Base-by-base conservation (phyloP, 148 eudicot genomes). In the Mesembryanthemum crystallinum region DNA sequence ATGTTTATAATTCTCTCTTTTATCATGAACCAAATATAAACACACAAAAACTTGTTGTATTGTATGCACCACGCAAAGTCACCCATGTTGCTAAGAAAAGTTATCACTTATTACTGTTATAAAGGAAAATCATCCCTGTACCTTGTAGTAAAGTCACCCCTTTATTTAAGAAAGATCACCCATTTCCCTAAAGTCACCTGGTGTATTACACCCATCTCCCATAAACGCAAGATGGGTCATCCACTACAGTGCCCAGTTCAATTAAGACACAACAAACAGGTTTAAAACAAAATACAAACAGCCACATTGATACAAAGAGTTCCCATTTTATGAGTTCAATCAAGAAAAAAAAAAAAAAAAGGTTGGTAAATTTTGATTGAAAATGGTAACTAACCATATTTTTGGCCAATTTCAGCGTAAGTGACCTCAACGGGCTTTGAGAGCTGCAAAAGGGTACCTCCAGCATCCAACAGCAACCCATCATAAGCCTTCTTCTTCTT, bases 381-480 rank as follows among this genome's bases (percentile, higher is more conserved):
- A 32, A 20, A 13, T 5, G 17, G 3, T 25, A 74, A 74, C 83
- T 20, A 27, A 92, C 98, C 98, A 82, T 92, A 87, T 88, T 89
- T 92, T 54, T 23, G 73, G 79, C 96, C 98, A 45, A 95, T 88
- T 30, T 79, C 76, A 23, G 88, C 89, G 25, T 95, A 95, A 64
- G 89, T 87, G 21, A 87, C 87, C 74, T 86, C 96, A 49, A 95
- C 98, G n/a, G 98, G 98, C 21, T 86, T 85, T 0, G 87, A 80
- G 32, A 95, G 82, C 79, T 95, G 98, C 89, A 95, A 83, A 67
- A 95, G 96, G 21, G 98, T 95, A 54, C 97, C 97, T 7, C 96
- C 98, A 69, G 98, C 98, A 84, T 95, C 98, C 81, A 95, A 84
- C 82, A 95, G 69, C 89, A 95, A 79, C 51, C 90, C 98, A 80